These are phyloP conservation scores for Nothophaeocryptopus gaeumannii DNA, from an alignment of 2,329 filamentous ascomycete species.

Conservation along the genomic window DNA sequence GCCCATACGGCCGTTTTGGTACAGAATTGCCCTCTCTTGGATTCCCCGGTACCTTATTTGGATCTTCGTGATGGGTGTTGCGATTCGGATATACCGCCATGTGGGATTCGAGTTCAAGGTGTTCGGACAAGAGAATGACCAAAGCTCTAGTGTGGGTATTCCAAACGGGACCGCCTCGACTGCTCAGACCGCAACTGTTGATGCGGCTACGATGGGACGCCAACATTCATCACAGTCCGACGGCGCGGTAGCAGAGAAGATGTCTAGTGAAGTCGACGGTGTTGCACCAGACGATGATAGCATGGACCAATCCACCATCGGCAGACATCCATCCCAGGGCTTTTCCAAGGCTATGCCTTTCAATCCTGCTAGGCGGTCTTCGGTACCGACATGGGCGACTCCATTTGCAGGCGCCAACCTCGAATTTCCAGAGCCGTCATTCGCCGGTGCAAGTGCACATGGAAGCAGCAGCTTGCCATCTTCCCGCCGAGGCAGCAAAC, in stretches of 20 bases:
- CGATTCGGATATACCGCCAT: conserved; percentile 68
- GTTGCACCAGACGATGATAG: conserved; percentile 28
- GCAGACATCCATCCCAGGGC: not conserved
- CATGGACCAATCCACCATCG: not conserved
- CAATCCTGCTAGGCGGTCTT: conserved; percentile 18
- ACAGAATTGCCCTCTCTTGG: conserved; percentile 66
- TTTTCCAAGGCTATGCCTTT: conserved; percentile 1
- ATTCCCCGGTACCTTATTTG: conserved; percentile 70
- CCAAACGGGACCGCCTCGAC: conserved; percentile 3
- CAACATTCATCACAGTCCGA: conserved; percentile 15
- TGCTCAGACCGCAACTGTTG: conserved; percentile 2
- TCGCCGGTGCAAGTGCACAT: conserved; percentile 3
- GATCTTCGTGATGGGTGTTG: conserved; percentile 61
- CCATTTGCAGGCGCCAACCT: conserved; percentile 16
- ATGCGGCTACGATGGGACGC: conserved; percentile 6
- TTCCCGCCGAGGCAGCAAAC: conserved; percentile 30
- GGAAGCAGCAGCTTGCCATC: conserved; percentile 23
- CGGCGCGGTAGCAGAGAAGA: conserved; percentile 20
- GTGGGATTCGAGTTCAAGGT: conserved; percentile 51
- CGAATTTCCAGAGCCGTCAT: conserved; percentile 2
- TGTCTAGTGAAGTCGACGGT: conserved; percentile 10
- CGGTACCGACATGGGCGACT: conserved; percentile 22
- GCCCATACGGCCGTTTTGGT: conserved; percentile 66
- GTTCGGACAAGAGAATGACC: conserved; percentile 33
- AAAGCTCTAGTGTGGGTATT: conserved; percentile 18